phyloP scores from a whole-genome alignment of 768 basidiomycete genomes.

The Saitozyma podzolica region DNA sequence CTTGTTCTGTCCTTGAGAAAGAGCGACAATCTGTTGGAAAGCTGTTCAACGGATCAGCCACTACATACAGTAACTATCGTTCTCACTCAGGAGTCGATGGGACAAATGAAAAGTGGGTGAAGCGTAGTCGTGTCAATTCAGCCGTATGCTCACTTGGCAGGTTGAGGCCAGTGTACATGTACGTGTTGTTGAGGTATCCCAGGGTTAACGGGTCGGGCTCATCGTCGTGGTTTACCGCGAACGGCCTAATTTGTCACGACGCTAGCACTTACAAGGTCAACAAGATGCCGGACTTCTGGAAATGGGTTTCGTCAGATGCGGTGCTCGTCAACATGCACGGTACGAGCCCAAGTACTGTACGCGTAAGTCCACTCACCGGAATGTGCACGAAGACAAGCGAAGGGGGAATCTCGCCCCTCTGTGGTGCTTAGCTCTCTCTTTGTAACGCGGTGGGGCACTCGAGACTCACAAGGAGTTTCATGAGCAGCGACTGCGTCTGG shows the following conservation, averaged over 20 bases:
- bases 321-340: slow-evolving; percentile 54
- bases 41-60: slow-evolving; percentile 38
- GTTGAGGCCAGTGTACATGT: slow-evolving; percentile 56
- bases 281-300: background rate
- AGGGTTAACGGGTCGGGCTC: slow-evolving; percentile 56
- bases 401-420: slow-evolving; percentile 56
- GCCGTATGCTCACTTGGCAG: slow-evolving; percentile 29
- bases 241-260: background rate
- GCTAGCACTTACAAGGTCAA: slow-evolving; percentile 37
- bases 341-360: background rate
- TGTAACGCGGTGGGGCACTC: slow-evolving; percentile 60
- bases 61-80: no score
- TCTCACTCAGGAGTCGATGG: no score
- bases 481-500: slow-evolving; percentile 63
- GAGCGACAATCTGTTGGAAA: slow-evolving; percentile 66
- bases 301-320: background rate
- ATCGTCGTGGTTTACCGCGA: slow-evolving; percentile 52
- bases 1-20: slow-evolving; percentile 61
- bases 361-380: slow-evolving; percentile 48
- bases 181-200: slow-evolving; percentile 56
- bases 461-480: slow-evolving; percentile 62
- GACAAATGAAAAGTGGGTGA: no score
- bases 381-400: slow-evolving; percentile 71
- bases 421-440: slow-evolving; percentile 6
- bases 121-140: background rate